A percentile compares a stretch with the other conserved stretches of the same genome.
Evolutionary conservation across 2,329 filamentous ascomycete genomes (phyloP).

Genomic region (Exophiala dermatitidis): DNA sequence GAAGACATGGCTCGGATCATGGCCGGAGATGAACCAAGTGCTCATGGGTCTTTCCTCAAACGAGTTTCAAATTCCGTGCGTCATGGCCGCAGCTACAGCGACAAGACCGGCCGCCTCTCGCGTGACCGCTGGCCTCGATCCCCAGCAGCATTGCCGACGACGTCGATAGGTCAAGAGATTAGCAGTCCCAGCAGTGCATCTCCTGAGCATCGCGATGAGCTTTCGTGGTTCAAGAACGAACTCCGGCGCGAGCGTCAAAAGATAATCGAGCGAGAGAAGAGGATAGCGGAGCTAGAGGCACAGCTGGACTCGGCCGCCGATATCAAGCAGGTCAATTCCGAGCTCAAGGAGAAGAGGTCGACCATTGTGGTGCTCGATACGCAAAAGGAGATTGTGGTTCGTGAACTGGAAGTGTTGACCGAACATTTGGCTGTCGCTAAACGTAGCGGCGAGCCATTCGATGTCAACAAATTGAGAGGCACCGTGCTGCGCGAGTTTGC

Average conservation of each 20-base stretch:
- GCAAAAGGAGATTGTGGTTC: constrained; percentile 90
- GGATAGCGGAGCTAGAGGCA: constrained; percentile 69
- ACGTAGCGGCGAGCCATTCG: constrained; percentile 69
- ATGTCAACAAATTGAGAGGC: constrained; percentile 63
- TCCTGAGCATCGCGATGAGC: constrained; percentile 52
- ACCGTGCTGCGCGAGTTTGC: constrained; percentile 57
- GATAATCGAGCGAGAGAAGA: constrained; percentile 76
- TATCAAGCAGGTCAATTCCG: constrained; percentile 74
- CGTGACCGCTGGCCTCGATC: constrained; percentile 66
- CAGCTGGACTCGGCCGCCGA: constrained; percentile 52
- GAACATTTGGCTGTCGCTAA: constrained; percentile 84
- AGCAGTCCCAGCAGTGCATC: constrained; percentile 64
- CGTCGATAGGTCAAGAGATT: constrained; percentile 47
- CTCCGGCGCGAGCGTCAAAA: constrained; percentile 75
- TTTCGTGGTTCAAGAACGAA: constrained; percentile 60
- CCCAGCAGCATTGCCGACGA: constrained; percentile 46
- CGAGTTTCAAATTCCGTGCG: constrained; percentile 89
- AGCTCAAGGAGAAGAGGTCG: constrained; percentile 84
- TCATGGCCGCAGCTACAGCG: constrained; percentile 82
- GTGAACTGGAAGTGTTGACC: constrained; percentile 80
- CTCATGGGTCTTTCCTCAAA: constrained; percentile 71
- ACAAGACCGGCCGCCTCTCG: constrained; percentile 51
- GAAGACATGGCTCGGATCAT: constrained; percentile 91
- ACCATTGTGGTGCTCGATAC: constrained; percentile 92
- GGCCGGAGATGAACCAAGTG: constrained; percentile 59